These are phyloP conservation scores for Saprolegnia diclina DNA, from an alignment of 352 stramenopile species.

Conservation along the genomic window DNA sequence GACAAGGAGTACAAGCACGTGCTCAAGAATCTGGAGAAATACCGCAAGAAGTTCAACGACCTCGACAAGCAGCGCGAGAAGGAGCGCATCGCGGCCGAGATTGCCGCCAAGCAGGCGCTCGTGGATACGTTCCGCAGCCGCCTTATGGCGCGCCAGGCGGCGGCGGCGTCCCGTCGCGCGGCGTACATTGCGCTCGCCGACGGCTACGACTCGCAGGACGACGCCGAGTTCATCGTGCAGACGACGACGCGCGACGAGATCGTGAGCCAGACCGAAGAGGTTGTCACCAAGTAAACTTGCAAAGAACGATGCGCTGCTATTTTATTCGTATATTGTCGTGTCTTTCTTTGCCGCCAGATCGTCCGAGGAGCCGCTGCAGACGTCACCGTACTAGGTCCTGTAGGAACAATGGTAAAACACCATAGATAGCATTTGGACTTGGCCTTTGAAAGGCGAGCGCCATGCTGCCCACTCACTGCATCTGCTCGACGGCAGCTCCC, in stretches of 20 bases:
- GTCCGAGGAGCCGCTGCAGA: no score
- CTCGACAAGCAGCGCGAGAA: constrained; percentile 81
- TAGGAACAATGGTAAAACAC: no score
- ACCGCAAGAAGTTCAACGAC: constrained; percentile 88
- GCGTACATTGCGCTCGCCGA: constrained; percentile 63
- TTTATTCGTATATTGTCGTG: no score
- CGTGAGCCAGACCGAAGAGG: constrained; percentile 58
- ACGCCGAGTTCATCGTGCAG: constrained; percentile 79
- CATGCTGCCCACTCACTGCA: no score
- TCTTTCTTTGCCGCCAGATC: no score
- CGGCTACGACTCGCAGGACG: constrained; percentile 80
- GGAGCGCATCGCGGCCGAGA: constrained; percentile 55
- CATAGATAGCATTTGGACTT: no score
- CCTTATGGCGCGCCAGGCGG: constrained; percentile 38
- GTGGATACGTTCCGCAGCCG: constrained; percentile 70
- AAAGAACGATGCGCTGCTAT: background rate
- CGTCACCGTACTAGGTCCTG: no score
- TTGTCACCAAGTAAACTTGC: constrained; percentile 32
- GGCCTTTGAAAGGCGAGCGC: no score
- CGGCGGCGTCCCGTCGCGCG: constrained; percentile 33
- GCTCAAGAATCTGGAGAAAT: constrained; percentile 98
- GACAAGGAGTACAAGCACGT: constrained; percentile 91
- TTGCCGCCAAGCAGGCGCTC: constrained; percentile 63
- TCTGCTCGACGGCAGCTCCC: no score
- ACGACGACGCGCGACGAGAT: constrained; percentile 68